Conservation (phyloP, 352 stramenopile genomes). For the Pythium periplocum region DNA sequence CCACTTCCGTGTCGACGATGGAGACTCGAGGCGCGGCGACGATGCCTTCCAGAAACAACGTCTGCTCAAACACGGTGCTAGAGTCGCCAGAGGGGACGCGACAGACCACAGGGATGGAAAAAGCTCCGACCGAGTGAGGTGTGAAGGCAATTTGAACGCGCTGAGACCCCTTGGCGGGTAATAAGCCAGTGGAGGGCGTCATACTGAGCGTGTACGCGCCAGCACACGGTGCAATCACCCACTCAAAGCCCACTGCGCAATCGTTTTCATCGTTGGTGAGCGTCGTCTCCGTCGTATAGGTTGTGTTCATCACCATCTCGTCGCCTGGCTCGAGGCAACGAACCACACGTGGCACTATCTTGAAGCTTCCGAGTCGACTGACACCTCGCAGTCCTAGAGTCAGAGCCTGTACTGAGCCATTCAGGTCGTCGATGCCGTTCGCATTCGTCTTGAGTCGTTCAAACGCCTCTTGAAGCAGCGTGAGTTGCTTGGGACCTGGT, state of each 20-base stretch:
- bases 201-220: neutral
- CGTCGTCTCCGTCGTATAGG: no score
- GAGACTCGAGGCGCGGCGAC: slow-evolving; percentile 37
- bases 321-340: slow-evolving; percentile 1
- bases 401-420: neutral
- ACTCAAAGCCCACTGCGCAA: neutral
- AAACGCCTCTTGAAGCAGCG: slow-evolving; percentile 26
- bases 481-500: slow-evolving; percentile 36
- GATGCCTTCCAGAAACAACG: slow-evolving; percentile 44
- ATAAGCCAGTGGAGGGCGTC: no score
- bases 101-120: slow-evolving; percentile 43
- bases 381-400: slow-evolving; percentile 1
- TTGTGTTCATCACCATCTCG: neutral
- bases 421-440: slow-evolving; percentile 1
- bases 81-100: slow-evolving; percentile 13
- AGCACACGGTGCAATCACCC: neutral
- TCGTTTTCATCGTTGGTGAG: neutral
- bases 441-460: slow-evolving; percentile 10
- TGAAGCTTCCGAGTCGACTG: slow-evolving; percentile 11
- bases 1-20: slow-evolving; percentile 45
- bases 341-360: neutral
- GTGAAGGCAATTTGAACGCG: slow-evolving; percentile 27
- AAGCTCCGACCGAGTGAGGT: slow-evolving; percentile 16
- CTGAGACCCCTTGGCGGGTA: neutral
- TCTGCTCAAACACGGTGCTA: slow-evolving; percentile 28